Conservation (phyloP, 495 filamentous ascomycete genomes). For the Penicillium tannophilum region DNA sequence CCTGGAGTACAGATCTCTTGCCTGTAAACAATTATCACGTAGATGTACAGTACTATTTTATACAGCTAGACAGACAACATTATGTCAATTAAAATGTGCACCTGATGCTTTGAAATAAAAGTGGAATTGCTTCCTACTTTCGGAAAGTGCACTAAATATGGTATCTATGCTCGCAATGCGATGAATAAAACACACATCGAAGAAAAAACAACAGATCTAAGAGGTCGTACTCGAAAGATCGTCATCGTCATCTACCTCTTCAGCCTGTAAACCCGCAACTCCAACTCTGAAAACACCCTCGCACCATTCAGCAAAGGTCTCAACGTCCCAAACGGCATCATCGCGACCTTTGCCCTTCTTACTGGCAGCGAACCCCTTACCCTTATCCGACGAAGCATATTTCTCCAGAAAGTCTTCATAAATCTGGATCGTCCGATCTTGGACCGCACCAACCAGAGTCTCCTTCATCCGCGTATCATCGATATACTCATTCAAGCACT, state of each 20-base stretch:
- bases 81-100: not conserved
- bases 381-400: conserved; percentile 45
- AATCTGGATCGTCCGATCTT: conserved; percentile 59
- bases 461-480: conserved; percentile 63
- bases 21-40: not conserved
- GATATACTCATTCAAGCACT: conserved; percentile 57
- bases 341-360: conserved; percentile 64
- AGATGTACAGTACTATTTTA: not conserved
- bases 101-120: not conserved
- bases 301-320: conserved; percentile 63
- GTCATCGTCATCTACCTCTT: conserved; percentile 39
- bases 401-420: conserved; percentile 64
- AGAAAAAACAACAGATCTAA: conserved; percentile 8
- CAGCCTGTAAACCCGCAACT: conserved; percentile 35
- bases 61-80: too few species aligned
- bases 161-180: conserved; percentile 29
- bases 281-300: conserved; percentile 59
- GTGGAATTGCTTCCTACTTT: not conserved
- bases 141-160: conserved; percentile 11
- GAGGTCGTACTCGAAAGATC: conserved; percentile 29
- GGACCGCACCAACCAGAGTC: conserved; percentile 62
- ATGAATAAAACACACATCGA: conserved; percentile 3
- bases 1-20: not conserved
- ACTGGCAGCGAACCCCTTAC: conserved; percentile 41
- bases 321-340: conserved; percentile 65